Conservation (phyloP, 352 stramenopile genomes). For the Pythium brachiatum region DNA sequence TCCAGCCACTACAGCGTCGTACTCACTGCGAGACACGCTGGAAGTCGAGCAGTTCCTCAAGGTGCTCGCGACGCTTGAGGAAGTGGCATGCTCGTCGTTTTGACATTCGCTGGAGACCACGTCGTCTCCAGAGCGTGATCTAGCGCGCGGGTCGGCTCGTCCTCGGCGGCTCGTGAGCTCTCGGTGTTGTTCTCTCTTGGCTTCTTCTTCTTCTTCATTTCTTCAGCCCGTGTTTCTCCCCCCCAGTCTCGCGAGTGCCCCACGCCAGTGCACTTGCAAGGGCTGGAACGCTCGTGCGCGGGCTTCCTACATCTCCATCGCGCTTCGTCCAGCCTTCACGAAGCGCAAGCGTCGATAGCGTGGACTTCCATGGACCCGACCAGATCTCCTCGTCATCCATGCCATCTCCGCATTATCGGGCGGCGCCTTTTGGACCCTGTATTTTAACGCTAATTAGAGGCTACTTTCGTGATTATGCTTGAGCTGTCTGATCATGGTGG, state of each 20-base stretch:
- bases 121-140: slow-evolving; percentile 16
- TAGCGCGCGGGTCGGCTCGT: slow-evolving; percentile 5
- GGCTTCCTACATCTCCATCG: slow-evolving; percentile 10
- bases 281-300: not conserved
- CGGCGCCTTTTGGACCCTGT: slow-evolving; percentile 3
- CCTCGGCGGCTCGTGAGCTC: slow-evolving; percentile 15
- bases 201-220: slow-evolving; percentile 4
- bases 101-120: slow-evolving; percentile 27
- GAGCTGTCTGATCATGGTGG: not conserved
- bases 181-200: slow-evolving; percentile 4
- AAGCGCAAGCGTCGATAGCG: slow-evolving; percentile 29
- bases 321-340: slow-evolving; percentile 23
- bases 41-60: slow-evolving; percentile 63
- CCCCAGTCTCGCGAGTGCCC: not conserved
- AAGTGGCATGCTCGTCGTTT: slow-evolving; percentile 28
- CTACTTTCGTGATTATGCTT: slow-evolving; percentile 9
- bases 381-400: not conserved
- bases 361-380: slow-evolving; percentile 3
- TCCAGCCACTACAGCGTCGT: slow-evolving; percentile 46
- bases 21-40: slow-evolving; percentile 53
- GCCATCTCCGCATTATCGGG: not conserved
- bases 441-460: slow-evolving; percentile 11
- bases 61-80: slow-evolving; percentile 40
- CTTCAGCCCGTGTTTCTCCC: not conserved
- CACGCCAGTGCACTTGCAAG: not conserved